phyloP scores from a whole-genome alignment of 768 basidiomycete species.

The Panaeolus cyanescens region DNA sequence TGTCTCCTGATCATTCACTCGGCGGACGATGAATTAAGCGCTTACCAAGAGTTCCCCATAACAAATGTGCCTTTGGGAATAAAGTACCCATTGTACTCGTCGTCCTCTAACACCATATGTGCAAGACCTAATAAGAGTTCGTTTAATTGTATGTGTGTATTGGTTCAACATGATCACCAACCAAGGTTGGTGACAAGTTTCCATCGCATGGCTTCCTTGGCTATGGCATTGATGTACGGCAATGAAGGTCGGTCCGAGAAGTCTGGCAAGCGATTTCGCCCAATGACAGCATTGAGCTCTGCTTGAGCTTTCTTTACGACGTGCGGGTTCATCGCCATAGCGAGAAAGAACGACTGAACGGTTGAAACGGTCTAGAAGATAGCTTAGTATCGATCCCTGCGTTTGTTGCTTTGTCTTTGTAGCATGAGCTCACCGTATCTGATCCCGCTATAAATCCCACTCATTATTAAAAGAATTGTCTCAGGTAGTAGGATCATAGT shows the following conservation, averaged over 20 bases:
- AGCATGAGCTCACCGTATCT: conserved; percentile 13
- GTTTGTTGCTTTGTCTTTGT: neutral
- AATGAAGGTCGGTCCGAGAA: conserved; percentile 26
- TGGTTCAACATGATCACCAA: conserved; percentile 3
- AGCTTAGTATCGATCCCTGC: neutral
- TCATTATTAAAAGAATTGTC: neutral
- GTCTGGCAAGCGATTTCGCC: conserved; percentile 30
- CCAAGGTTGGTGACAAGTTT: conserved; percentile 24
- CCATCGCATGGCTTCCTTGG: conserved; percentile 31
- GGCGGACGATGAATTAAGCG: neutral
- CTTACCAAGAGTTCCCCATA: neutral
- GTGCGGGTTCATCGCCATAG: conserved; percentile 29
- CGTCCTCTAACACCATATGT: conserved; percentile 21
- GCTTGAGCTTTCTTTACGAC: conserved; percentile 31
- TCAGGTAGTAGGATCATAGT: neutral
- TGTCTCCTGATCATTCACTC: neutral
- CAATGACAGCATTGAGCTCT: conserved; percentile 34
- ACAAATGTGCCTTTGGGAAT: conserved; percentile 16
- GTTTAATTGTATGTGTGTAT: neutral
- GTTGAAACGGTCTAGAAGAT: conserved; percentile 22
- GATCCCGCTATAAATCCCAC: conserved; percentile 8
- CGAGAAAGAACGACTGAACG: conserved; percentile 29
- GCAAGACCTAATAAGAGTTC: conserved; percentile 16
- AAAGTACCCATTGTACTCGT: conserved; percentile 17
- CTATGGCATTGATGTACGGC: conserved; percentile 33